phyloP scores from a whole-genome alignment of 1,284 basidiomycete species.

The Stereum hirsutum region DNA sequence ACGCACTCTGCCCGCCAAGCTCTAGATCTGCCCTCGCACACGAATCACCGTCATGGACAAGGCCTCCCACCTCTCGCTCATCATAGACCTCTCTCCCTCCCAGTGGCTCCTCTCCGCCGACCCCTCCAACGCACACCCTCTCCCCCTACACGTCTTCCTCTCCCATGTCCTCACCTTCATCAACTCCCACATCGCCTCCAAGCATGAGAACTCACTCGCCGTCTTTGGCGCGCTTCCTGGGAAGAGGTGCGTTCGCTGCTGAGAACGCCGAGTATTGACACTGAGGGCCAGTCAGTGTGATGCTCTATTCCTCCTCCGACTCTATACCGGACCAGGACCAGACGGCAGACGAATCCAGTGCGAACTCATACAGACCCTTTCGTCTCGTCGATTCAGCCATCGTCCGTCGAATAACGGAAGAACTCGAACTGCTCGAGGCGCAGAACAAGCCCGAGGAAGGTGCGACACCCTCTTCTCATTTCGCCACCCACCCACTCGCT shows the following conservation, averaged over 20 bases:
- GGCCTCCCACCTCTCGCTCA: conserved; percentile 69
- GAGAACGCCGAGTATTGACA: neutral
- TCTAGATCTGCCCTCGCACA: too few species aligned
- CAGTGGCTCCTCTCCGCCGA: conserved; percentile 69
- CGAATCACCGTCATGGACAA: conserved; percentile 36
- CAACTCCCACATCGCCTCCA: conserved; percentile 86
- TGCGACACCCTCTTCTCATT: conserved; percentile 20
- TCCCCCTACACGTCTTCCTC: conserved; percentile 61
- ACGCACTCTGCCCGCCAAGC: too few species aligned
- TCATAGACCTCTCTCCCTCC: conserved; percentile 75
- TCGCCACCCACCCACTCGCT: conserved; percentile 9
- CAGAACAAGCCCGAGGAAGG: conserved; percentile 42
- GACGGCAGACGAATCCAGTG: conserved; percentile 43
- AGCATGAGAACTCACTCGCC: conserved; percentile 87
- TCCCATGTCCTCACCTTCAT: conserved; percentile 83
- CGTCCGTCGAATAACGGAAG: conserved; percentile 49
- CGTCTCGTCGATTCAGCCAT: conserved; percentile 63
- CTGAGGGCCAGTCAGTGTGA: conserved; percentile 40
- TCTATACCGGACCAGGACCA: conserved; percentile 20
- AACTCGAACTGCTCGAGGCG: conserved; percentile 45
- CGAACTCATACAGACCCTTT: conserved; percentile 83
- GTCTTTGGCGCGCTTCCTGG: conserved; percentile 85
- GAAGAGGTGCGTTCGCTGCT: conserved; percentile 47
- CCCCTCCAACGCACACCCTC: conserved; percentile 34
- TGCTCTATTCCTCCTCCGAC: conserved; percentile 68